These are phyloP conservation scores for Pleurotus tuoliensis DNA, from an alignment of 768 basidiomycete genomes.

Conservation along the genomic window DNA sequence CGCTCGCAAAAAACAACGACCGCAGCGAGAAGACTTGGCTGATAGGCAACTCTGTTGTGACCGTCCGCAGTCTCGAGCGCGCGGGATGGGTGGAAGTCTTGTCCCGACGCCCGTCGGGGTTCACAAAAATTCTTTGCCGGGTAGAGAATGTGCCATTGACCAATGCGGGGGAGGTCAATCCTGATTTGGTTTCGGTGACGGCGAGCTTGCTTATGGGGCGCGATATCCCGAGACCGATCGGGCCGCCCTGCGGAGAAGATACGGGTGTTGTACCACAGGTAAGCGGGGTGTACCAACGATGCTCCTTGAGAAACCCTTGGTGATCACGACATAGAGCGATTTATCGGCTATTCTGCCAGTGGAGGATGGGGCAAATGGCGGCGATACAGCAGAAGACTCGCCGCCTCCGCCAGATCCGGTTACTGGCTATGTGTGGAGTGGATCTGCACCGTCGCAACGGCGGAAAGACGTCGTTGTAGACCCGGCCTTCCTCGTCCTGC, in stretches of 20 bases:
- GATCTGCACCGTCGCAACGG: constrained; percentile 81
- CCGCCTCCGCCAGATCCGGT: constrained; percentile 62
- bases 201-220: constrained; percentile 74
- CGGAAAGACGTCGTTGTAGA: constrained; percentile 84
- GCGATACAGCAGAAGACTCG: constrained; percentile 11
- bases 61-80: constrained; percentile 67
- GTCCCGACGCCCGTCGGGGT: constrained; percentile 84
- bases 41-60: constrained; percentile 78
- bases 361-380: constrained; percentile 21
- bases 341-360: not conserved
- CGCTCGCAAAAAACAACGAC: constrained; percentile 31
- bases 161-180: constrained; percentile 78
- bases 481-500: constrained; percentile 81
- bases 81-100: constrained; percentile 88
- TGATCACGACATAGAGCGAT: not conserved
- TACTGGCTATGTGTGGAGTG: constrained; percentile 87
- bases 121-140: constrained; percentile 78
- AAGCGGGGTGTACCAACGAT: constrained; percentile 2
- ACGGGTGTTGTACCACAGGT: constrained; percentile 12
- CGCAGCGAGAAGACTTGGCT: constrained; percentile 78
- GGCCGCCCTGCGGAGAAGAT: constrained; percentile 18
- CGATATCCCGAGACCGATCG: constrained; percentile 30
- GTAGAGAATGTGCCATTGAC: constrained; percentile 88
- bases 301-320: not conserved
- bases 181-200: constrained; percentile 69